A percentile compares a stretch with the other conserved stretches of the same genome.
These are phyloP conservation scores for Aegilops bicornis DNA, from an alignment of 176 grass and related monocot genomes.

Conservation along the genomic window DNA sequence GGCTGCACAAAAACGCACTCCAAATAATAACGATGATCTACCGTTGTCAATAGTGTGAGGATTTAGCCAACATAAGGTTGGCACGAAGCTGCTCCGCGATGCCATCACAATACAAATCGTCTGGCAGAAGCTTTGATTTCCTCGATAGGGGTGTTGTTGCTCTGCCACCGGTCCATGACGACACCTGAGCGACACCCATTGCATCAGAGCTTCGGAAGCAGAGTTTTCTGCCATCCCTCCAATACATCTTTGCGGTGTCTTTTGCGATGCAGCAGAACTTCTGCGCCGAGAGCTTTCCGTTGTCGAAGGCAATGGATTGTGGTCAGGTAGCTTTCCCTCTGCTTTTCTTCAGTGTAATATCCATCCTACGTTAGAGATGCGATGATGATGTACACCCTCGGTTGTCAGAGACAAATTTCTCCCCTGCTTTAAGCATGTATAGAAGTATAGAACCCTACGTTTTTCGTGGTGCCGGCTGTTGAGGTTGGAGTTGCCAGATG, in stretches of 20 bases:
- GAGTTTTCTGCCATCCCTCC: conserved; percentile 32
- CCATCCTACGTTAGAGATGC: conserved; percentile 41
- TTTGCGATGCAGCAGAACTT: conserved; percentile 45
- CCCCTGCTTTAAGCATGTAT: conserved; percentile 34
- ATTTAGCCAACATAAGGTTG: conserved; percentile 37
- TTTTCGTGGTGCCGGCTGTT: background rate
- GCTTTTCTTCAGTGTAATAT: conserved; percentile 44
- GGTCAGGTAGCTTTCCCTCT: conserved; percentile 33
- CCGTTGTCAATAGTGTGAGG: conserved; percentile 65
- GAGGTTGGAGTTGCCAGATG: conserved; percentile 25
- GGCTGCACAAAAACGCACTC: conserved; percentile 77
- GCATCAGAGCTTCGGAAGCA: conserved; percentile 38
- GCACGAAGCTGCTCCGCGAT: conserved; percentile 44
- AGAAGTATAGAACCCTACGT: conserved; percentile 47
- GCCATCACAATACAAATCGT: conserved; percentile 39
- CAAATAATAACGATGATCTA: conserved; percentile 52
- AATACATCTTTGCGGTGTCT: conserved; percentile 52
- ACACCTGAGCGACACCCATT: conserved; percentile 34
- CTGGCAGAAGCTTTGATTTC: conserved; percentile 38
- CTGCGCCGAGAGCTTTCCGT: conserved; percentile 54
- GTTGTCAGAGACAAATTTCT: conserved; percentile 31
- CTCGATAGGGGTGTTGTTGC: conserved; percentile 30
- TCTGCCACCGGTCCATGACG: conserved; percentile 20
- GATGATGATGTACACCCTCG: conserved; percentile 38
- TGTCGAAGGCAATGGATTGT: conserved; percentile 77